Evolutionary conservation across 148 eudicot genomes (phyloP), one percentile per base, ranked within the genome.

Genomic region (Chenopodium quinoa): DNA sequence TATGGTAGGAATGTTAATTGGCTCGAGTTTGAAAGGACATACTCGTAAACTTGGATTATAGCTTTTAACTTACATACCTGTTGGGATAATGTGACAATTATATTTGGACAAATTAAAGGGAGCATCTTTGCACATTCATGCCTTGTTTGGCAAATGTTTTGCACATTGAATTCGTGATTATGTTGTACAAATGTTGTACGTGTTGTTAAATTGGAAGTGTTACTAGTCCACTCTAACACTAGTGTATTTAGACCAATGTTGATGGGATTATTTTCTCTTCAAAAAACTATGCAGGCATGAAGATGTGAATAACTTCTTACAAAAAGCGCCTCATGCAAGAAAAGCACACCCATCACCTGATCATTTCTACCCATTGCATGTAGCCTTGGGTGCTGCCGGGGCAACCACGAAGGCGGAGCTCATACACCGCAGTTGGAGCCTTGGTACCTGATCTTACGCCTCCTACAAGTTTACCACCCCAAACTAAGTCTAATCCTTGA

Each of bases 331-430:
- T n/a, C 81, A 89, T 78, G 91, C 94, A 5, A 94, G 86, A 82
- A 79, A 73, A 22, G 93, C 98, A 65, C 97, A 94, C 76, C 98
- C 97, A 7, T 25, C 73, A 72, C 97, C 98, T 1, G 97, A 94
- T 11, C 98, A 94, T 80, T 90, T 92, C 34, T 92, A 92, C 70
- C 98, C 98, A 5, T 69, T 94, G 78, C 98, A 92, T 48, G 94
- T 94, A 62, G 98, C 98, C 68, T 80, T 92, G 83, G 98, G 98
- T 17, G 98, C 98, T 14, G 86, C 93, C 2, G 94, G 93, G 63
- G 90, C 81, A 44, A 75, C 84, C 46, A 60, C 98, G 0, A 92
- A 90, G 77, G 92, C 92, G 0, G 91, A 92, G 82, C 92, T 91
- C 52, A 86, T 94, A 54, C 97, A 94, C 77, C 89, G 90, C 54